Evolutionary conservation across 2,329 filamentous ascomycete genomes (phyloP), one percentile per base, ranked within the genome.

Genomic region (Simplicillium aogashimaense): DNA sequence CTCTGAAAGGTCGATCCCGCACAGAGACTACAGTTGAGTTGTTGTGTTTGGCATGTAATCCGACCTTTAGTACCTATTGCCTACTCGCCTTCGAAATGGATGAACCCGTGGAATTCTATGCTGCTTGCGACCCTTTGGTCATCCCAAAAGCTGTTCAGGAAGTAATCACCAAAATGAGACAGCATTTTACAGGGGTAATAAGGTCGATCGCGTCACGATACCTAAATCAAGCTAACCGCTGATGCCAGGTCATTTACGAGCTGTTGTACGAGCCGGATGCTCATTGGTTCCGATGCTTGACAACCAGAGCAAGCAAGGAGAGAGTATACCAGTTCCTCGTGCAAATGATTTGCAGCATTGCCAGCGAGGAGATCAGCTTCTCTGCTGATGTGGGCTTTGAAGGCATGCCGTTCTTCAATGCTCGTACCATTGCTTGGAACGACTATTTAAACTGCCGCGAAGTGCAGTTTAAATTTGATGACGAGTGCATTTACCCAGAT

Each of bases 241-340:
- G n/a, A n/a, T 39, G 12, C n/a, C 45, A 39, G 28, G 43, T 51
- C 7, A 29, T 58, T 0, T 1, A 52, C 1, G 61, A 64, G 36
- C 47, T 64, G 6, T 47, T 64, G 4, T 63, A 63, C 28, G 60
- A 64, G 18, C 58, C 60, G 2, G 53, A 59, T 0, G 41, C 53
- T 0, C 51, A 59, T 1, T 61, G 56, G 54, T 61, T 64, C 42
- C 20, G 20, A 25, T 25, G 20, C 9, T 25, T 25, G 20, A 25
- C 20, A 25, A 25, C 20, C 20, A 25, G 20, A 25, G 20, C 20
- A 5, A 25, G 9, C 20, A 25, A 25, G 20, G 20, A 25, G 20
- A 5, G 20, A 25, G 9, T 25, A 5, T 25, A 25, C 20, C 20
- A 25, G 9, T 25, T 25, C 20, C 20, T 25, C 9, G 20, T 25